Base-by-base conservation (phyloP, 176 grass and related monocot genomes). In the Pontederia crassipes region DNA sequence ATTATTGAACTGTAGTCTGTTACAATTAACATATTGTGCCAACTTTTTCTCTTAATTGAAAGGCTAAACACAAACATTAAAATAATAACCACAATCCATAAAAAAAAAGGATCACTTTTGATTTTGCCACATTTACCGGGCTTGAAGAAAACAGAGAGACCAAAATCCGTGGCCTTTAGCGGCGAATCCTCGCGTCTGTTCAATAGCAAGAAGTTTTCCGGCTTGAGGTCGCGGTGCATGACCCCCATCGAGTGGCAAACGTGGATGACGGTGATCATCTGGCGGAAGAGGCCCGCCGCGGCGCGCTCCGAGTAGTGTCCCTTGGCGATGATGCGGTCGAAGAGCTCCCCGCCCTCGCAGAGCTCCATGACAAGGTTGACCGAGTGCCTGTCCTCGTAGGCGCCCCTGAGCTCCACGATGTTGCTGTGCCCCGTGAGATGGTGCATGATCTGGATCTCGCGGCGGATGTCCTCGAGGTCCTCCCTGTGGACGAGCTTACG, bases 291-390 rank as follows among this genome's bases (percentile, higher is more conserved):
- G 50, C 67, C 46, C 1, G 85, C 85, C 0, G 81, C 84, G 2
- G 76, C 89, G 46, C 82, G 82, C 82, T 95, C 90, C 12, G 85
- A 85, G 77, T 95, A 95, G 61, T 89, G 82, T 0, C 85, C 90
- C 10, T 51, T 68, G 0, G 85, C 82, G 40, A 95, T 89, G 73
- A 95, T 83, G 15, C 89, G 77, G 66, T 95, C 89, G 57, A 95
- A 95, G 76, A 89, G 83, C 85, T 95, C 82, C 70, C 85, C 85
- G 70, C 82, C 85, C 52, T 77, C 78, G 76, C 90, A 95, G 28
- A 95, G 71, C 85, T 95, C 90, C 90, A 95, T 95, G 1, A 95
- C 90, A 5, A 95, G 76, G 77, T 95, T 83, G 11, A 95, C 85
- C 49, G 64, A 73, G 26, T 82, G 77, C 77, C 80, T 85, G 75